Conservation (phyloP, 768 basidiomycete genomes). For the Russula foetens region DNA sequence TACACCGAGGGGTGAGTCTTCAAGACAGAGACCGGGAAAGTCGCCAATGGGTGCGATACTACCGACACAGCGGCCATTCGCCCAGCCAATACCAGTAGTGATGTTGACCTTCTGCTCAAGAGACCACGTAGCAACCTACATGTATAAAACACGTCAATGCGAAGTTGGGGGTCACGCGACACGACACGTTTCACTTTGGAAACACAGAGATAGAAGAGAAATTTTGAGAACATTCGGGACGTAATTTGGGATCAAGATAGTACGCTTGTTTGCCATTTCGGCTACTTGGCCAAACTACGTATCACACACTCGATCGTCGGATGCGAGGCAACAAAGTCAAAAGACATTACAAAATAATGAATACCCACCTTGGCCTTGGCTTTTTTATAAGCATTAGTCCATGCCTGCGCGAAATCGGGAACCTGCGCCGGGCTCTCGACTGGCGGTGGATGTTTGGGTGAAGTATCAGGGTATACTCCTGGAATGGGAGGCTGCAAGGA, state of each 20-base stretch:
- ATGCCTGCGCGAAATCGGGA: slow-evolving; percentile 43
- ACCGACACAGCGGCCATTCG: slow-evolving; percentile 56
- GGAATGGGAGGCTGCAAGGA: slow-evolving; percentile 45
- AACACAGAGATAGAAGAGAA: neutral
- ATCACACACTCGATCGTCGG: too few relatives aligned
- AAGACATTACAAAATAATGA: neutral
- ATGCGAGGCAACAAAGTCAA: too few relatives aligned
- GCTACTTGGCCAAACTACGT: too few relatives aligned
- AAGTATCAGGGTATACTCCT: slow-evolving; percentile 43
- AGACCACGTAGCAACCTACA: slow-evolving; percentile 12
- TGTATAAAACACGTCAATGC: neutral
- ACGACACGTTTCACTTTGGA: neutral
- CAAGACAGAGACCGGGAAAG: slow-evolving; percentile 67
- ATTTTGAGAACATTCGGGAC: neutral
- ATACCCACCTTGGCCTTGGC: slow-evolving; percentile 33
- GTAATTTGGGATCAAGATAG: neutral
- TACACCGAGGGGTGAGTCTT: slow-evolving; percentile 74
- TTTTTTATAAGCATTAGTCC: slow-evolving; percentile 51
- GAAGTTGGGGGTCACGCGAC: neutral
- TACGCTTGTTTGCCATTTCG: neutral
- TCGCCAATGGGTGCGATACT: slow-evolving; percentile 47
- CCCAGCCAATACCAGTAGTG: slow-evolving; percentile 38
- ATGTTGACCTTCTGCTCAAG: slow-evolving; percentile 21
- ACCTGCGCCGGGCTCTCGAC: slow-evolving; percentile 34
- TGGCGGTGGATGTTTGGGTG: slow-evolving; percentile 50